These are phyloP conservation scores for Dichotomocladium elegans DNA, from an alignment of 371 early-diverging fungal species.

Conservation along the genomic window DNA sequence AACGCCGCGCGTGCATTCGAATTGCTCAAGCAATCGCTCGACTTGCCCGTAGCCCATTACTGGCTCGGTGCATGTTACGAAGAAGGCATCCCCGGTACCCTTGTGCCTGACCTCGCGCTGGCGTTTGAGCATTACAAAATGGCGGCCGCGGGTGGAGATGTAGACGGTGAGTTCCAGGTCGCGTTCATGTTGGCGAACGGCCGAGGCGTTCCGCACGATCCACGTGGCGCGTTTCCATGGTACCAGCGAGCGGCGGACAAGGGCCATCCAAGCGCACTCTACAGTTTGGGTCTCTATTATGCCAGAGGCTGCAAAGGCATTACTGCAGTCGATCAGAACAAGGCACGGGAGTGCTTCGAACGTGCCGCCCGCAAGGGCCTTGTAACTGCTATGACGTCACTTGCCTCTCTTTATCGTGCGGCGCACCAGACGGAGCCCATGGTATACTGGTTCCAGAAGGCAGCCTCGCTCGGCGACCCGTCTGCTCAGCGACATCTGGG, in stretches of 20 bases:
- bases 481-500: slow-evolving; percentile 75
- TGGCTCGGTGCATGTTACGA: slow-evolving; percentile 31
- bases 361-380: slow-evolving; percentile 36
- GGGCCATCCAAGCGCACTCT: slow-evolving; percentile 30
- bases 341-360: slow-evolving; percentile 26
- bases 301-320: slow-evolving; percentile 34
- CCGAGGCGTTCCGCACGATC: slow-evolving; percentile 33
- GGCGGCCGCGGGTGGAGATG: slow-evolving; percentile 18
- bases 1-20: slow-evolving; percentile 17
- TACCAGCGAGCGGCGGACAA: slow-evolving; percentile 45
- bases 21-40: slow-evolving; percentile 7
- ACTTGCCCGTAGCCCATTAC: slow-evolving; percentile 16
- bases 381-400: slow-evolving; percentile 25
- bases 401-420: slow-evolving; percentile 22
- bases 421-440: slow-evolving; percentile 11
- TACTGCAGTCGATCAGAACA: slow-evolving; percentile 16
- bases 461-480: slow-evolving; percentile 41
- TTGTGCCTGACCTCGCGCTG: slow-evolving; percentile 4
- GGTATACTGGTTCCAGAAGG: slow-evolving; percentile 38
- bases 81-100: slow-evolving; percentile 22
- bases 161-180: slow-evolving; percentile 30
- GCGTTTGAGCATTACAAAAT: slow-evolving; percentile 22
- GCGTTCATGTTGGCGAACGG: slow-evolving; percentile 39
- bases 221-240: slow-evolving; percentile 37
- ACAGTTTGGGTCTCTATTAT: slow-evolving; percentile 37